Conservation (phyloP, 2,329 filamentous ascomycete species). For the Aspergillus cejpii region DNA sequence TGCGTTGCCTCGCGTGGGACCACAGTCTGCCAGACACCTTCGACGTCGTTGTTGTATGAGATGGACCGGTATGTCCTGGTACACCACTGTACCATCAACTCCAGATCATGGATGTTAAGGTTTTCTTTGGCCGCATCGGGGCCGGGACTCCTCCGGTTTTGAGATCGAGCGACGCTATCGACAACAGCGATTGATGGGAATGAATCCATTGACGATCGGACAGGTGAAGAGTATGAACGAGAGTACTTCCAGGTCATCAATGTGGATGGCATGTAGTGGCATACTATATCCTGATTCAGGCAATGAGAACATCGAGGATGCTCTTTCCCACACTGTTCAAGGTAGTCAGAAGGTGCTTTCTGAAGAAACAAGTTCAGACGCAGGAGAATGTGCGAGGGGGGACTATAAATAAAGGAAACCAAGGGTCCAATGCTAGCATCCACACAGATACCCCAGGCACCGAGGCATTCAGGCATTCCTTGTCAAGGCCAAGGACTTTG, state of each 20-base stretch:
- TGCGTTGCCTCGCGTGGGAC: constrained; percentile 28
- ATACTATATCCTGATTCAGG: constrained; percentile 11
- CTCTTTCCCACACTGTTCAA: constrained; percentile 12
- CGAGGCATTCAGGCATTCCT: not conserved
- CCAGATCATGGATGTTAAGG: constrained; percentile 26
- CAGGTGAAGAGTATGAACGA: constrained; percentile 9
- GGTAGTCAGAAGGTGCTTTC: constrained; percentile 12
- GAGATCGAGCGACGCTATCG: constrained; percentile 4
- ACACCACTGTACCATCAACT: constrained; percentile 34
- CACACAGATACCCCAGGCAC: not conserved
- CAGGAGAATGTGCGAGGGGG: not conserved
- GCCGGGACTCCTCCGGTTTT: constrained; percentile 7
- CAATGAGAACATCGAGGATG: constrained; percentile 15
- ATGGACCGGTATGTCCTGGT: constrained; percentile 30
- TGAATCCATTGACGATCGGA: constrained; percentile 2
- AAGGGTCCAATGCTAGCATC: not conserved
- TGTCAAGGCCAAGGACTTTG: not conserved
- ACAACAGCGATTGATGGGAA: constrained; percentile 9
- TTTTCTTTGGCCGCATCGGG: constrained; percentile 4
- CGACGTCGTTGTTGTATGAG: constrained; percentile 19
- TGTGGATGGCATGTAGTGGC: constrained; percentile 12
- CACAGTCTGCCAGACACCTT: constrained; percentile 28
- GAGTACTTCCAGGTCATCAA: constrained; percentile 12
- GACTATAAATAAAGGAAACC: not conserved
- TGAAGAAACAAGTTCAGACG: constrained; percentile 1